phyloP scores from a whole-genome alignment of 176 grass and related monocot genomes.

The Hordeum marinum region DNA sequence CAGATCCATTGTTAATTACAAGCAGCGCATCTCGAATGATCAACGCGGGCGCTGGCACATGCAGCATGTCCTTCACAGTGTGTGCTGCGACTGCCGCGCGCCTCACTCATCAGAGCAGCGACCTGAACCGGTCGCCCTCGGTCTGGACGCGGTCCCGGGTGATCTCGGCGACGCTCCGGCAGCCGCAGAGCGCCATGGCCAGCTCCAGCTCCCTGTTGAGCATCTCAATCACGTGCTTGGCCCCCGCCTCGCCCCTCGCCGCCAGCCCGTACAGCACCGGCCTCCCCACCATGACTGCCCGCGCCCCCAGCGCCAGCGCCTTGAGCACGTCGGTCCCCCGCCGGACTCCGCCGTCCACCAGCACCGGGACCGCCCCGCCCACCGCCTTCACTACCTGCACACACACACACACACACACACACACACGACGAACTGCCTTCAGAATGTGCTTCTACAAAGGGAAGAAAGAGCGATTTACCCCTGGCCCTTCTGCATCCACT shows the following conservation, averaged over 20 bases:
- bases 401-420: too few relatives aligned
- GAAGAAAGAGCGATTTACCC: not conserved
- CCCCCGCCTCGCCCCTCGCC: conserved; percentile 61
- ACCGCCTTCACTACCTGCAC: conserved; percentile 77
- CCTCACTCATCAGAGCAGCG: conserved; percentile 38
- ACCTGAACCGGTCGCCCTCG: conserved; percentile 51
- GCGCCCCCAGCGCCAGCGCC: conserved; percentile 77
- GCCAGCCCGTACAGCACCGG: conserved; percentile 74
- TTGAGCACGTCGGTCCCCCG: conserved; percentile 80
- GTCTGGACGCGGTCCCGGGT: conserved; percentile 54
- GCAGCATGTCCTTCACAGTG: too few relatives aligned
- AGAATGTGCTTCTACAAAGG: not conserved
- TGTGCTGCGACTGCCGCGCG: not conserved
- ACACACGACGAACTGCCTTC: not conserved
- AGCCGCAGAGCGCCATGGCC: conserved; percentile 75
- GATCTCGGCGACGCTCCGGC: conserved; percentile 50
- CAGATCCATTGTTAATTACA: too few relatives aligned
- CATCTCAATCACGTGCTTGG: conserved; percentile 71
- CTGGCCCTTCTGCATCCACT: too few relatives aligned
- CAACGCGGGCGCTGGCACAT: too few relatives aligned
- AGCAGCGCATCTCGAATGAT: too few relatives aligned
- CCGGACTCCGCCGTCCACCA: conserved; percentile 81
- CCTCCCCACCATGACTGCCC: conserved; percentile 71
- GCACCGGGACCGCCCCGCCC: conserved; percentile 56
- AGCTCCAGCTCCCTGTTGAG: conserved; percentile 68